Percentiles rank a stretch among this genome's conserved stretches.
phyloP scores from a whole-genome alignment of 2,329 filamentous ascomycete species.

The Achaetomium macrosporum region DNA sequence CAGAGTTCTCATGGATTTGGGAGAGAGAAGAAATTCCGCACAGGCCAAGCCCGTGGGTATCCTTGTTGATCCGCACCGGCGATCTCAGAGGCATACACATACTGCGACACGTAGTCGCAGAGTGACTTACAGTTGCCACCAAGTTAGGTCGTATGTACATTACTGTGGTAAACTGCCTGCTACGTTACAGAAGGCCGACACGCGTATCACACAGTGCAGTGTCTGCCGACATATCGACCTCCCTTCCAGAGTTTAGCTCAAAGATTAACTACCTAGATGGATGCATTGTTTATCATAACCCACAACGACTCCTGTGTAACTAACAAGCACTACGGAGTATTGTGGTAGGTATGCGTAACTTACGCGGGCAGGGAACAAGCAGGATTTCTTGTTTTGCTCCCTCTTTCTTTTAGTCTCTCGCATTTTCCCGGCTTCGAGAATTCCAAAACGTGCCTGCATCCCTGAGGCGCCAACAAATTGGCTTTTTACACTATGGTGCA shows the following conservation, averaged over 20 bases:
- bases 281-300: no score
- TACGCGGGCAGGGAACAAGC: no score
- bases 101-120: no score
- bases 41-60: slow-evolving; percentile 9
- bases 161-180: neutral
- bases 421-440: neutral
- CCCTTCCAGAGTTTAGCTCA: neutral
- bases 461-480: slow-evolving; percentile 4
- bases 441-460: neutral
- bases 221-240: neutral
- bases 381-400: no score
- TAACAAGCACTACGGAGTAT: no score
- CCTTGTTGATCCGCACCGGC: neutral
- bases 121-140: no score
- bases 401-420: neutral
- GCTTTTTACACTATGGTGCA: slow-evolving; percentile 5
- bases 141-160: no score
- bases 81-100: no score
- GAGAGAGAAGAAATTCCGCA: neutral
- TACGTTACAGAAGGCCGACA: neutral
- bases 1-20: neutral
- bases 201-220: slow-evolving; percentile 1
- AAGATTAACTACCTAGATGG: no score
- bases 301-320: no score
- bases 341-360: no score